A percentile compares a stretch with the other conserved stretches of the same genome.
Evolutionary conservation across 768 basidiomycete genomes (phyloP).

Genomic region (Panaeolus papilionaceus): DNA sequence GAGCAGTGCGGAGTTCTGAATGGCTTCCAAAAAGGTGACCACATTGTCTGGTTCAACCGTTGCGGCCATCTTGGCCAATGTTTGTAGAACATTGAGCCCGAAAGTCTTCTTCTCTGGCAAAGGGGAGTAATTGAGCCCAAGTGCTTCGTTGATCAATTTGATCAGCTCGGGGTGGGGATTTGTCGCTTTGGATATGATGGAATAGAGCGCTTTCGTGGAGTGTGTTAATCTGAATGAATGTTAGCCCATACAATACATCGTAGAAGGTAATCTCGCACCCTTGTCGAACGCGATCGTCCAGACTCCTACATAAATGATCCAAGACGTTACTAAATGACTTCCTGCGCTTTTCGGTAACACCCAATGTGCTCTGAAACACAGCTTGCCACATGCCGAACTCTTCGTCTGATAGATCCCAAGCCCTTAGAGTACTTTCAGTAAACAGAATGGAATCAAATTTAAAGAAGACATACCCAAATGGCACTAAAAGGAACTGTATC

Average conservation of each 20-base stretch:
- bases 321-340: slow-evolving; percentile 28
- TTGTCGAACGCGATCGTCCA: not conserved
- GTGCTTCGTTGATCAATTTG: slow-evolving; percentile 18
- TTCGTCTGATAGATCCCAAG: slow-evolving; percentile 48
- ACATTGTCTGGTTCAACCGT: slow-evolving; percentile 34
- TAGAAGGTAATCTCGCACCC: not conserved
- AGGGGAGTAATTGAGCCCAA: slow-evolving; percentile 24
- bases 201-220: not conserved
- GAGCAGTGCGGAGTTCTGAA: slow-evolving; percentile 46
- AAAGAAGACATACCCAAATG: slow-evolving; percentile 47
- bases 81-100: slow-evolving; percentile 42
- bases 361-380: slow-evolving; percentile 39
- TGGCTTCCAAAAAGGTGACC: slow-evolving; percentile 39
- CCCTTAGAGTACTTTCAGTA: slow-evolving; percentile 35
- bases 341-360: slow-evolving; percentile 26
- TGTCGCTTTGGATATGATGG: not conserved
- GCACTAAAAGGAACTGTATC: slow-evolving; percentile 50
- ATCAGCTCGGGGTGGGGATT: slow-evolving; percentile 18
- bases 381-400: slow-evolving; percentile 52
- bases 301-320: not conserved
- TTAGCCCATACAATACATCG: not conserved
- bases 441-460: slow-evolving; percentile 8
- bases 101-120: slow-evolving; percentile 29
- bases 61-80: slow-evolving; percentile 39
- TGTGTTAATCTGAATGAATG: not conserved